Base-by-base conservation (phyloP, 2,329 filamentous ascomycete species). In the Chalaropsis thielavioides region DNA sequence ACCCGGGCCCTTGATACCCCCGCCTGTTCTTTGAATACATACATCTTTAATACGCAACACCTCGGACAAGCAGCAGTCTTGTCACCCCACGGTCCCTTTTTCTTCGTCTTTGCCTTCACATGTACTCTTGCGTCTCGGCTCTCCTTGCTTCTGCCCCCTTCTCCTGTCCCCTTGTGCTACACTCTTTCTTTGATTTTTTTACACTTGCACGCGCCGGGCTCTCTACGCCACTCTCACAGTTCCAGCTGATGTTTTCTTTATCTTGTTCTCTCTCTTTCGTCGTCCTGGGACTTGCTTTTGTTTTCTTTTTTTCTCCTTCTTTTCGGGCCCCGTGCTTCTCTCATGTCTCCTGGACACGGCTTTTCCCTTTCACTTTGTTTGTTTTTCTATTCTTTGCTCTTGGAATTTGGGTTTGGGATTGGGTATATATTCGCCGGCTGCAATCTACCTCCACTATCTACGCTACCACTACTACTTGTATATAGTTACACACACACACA, bases 1-100 rank as follows among this genome's bases (percentile, higher is more conserved):
- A 8, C 35, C 13, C 43, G 7, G 43, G 60, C n/a, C 41, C 40
- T 62, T 62, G 60, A 49, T 62, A 46, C 60, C 60, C 43, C 43
- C 24, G 10, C 41, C 27, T 22, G n/a, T 19, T 10, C 24, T 13
- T 58, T 13, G 8, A 31, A 58, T 38, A 58, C 27, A 58, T 19
- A 58, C 51, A 58, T 10, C 35, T 58, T 58, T 38, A 35, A 31
- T 58, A 58, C 19, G 8, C 10, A 38, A 4, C 35, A 8, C 35
- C 35, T 10, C 35, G 8, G 35, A 38, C 35, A 38, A 6, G 5
- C 35, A 38, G 35, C 35, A 6, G 35, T 8, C 35, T 38, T 38
- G 35, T 10, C 35, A 8, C 1, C 35, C 35, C 5, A 8, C 35
- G 31, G 3, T 31, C 31, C 7, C 35, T 38, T 38, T 1, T 38